Evolutionary conservation across 257 asterid species (phyloP), one percentile per base, ranked within the genome.

Genomic region (Misopates orontium): DNA sequence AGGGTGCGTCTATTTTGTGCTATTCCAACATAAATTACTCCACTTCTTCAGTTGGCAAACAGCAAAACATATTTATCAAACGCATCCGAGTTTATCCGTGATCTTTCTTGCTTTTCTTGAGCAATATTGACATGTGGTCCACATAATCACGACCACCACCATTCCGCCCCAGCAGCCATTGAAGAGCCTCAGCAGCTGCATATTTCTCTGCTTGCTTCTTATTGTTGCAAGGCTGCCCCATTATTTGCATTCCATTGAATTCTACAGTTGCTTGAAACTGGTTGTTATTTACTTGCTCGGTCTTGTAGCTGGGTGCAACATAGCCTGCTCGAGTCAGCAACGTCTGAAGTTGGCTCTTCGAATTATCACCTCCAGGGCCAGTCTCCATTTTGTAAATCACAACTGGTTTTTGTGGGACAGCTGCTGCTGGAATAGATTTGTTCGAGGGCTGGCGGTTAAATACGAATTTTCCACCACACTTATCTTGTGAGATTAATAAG

Each of bases 141-240:
- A 86, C 66, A 42, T 74, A 74, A 58, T 81, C 87, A 64, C 24
- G 67, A 18, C 84, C 80, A 3, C 39, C 74, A 56, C 69, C 75
- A 42, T 83, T 71, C 56, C 82, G 82, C 44, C 91, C 91, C 9
- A 90, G 73, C 73, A 94, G 83, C 93, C 89, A 88, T 14, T 80
- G 91, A 62, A 94, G 84, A 64, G 99, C 97, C 77, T 82, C 95
- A 28, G 95, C 90, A 52, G 97, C 99, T 14, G 93, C 97, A 47
- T 80, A 89, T 74, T 94, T 94, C 74, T 94, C 97, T 11, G 99
- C 96, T 65, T 84, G 96, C 76, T 94, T 94, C 82, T 94, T 94
- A 77, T 82, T 94, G 79, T 82, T 78, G 80, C 85, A 86, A 32
- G 95, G 90, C 68, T 80, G 82, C 31, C 99, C 97, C 81, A 73